A percentile compares a stretch with the other conserved stretches of the same genome.
These are phyloP conservation scores for Suillus tomentosus DNA, from an alignment of 768 basidiomycete genomes.

Conservation along the genomic window DNA sequence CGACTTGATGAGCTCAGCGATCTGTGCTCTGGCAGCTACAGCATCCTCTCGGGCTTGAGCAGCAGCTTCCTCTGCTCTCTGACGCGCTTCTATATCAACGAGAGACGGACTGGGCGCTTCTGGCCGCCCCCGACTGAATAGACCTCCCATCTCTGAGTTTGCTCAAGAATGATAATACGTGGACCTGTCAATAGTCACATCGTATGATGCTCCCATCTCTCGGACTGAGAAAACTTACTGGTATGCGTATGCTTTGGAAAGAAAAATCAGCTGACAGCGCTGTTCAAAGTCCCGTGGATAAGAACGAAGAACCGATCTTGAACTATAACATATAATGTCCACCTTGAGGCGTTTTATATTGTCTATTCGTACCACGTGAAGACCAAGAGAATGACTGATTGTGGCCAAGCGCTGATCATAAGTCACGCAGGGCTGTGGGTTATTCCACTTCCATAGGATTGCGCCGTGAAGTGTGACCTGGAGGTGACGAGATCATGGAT, in stretches of 20 bases:
- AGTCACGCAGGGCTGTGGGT: neutral
- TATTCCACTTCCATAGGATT: neutral
- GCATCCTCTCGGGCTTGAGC: slow-evolving; percentile 10
- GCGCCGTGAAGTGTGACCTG: neutral
- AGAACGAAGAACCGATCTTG: neutral
- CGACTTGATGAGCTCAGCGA: neutral
- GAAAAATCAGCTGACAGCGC: neutral
- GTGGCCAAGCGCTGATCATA: neutral
- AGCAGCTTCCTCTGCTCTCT: slow-evolving; percentile 8
- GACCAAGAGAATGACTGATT: neutral
- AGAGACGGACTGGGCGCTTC: slow-evolving; percentile 9
- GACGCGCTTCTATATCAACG: slow-evolving; percentile 2
- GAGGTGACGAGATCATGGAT: neutral
- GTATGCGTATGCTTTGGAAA: neutral
- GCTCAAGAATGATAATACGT: neutral
- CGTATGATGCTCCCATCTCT: neutral
- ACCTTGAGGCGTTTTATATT: neutral
- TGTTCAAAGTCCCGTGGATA: neutral
- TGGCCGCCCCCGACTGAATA: slow-evolving; percentile 1
- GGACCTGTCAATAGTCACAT: neutral
- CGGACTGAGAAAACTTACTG: neutral
- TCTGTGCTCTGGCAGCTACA: slow-evolving; percentile 2
- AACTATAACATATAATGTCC: neutral
- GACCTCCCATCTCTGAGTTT: neutral
- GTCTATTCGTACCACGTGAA: neutral